Base-by-base conservation (phyloP, 495 filamentous ascomycete genomes). In the Penicillium arizonense region DNA sequence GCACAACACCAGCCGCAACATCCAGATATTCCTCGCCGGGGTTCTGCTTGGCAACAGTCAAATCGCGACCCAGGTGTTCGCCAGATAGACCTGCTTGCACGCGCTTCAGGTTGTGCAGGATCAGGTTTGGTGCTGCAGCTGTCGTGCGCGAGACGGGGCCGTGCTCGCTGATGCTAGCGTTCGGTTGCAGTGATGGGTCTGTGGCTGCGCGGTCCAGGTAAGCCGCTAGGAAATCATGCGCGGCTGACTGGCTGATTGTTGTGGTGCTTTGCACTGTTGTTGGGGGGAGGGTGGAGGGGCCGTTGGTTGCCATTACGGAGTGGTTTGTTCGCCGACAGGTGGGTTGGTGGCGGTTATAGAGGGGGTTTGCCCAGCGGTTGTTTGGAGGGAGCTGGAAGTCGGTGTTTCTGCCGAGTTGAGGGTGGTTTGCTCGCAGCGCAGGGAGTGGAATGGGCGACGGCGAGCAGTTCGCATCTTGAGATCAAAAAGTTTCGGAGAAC, bases 111-210 rank as follows among this genome's bases (percentile, higher is more conserved):
- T 87, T 85, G 62, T 87, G 82, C 38, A 90, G 68, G 16, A 80
- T 78, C 13, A 89, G 60, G 21, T 82, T 79, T 1, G 77, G 75
- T 18, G 70, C 77, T 1, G 78, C 70, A 37, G 82, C 82, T 10
- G 78, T 77, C 23, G 74, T 77, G 44, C 73, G 70, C 16, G 79
- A 74, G 39, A 78, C 68, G 24, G 83, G 82, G 3, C 86, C 87
- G 36, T 77, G 72, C 50, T 84, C 76, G 41, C 74, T 81, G 61
- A 90, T 79, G 49, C 77, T 73, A 38, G 82, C 80, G 55, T 85
- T 86, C 4, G 87, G 87, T 59, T 87, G 85, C 14, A 87, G 79
- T 37, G 84, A 75, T n/a, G 85, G 75, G 55, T 80, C 73, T 23
- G 74, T 77, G 61, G 68, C 65, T 46, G 80, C 71, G 53, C 73